Evolutionary conservation across 2,329 filamentous ascomycete genomes (phyloP), one percentile per base, ranked within the genome.

Genomic region (Trichoderma oligosporum): DNA sequence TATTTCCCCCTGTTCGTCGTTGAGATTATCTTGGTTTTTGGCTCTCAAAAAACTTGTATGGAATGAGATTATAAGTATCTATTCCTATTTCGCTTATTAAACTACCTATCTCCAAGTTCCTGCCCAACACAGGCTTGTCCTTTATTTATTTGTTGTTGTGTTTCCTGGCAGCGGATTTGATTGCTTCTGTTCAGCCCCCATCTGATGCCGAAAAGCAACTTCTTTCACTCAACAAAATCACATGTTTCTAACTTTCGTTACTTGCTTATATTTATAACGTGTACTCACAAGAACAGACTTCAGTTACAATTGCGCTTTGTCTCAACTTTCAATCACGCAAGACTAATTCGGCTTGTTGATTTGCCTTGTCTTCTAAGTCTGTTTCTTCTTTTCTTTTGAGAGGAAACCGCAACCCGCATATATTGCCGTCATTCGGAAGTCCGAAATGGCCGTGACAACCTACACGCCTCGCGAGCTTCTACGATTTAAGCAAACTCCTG

Each of bases 401-500:
- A 63, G 66, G 20, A 11, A 69, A 61, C 27, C 69, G 71, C 63
- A 71, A 72, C 33, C 70, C 71, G 24, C 74, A 74, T 67, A 67
- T 69, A 76, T 77, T 61, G 73, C 70, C 60, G 74, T 71, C 60
- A 63, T 75, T 59, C 11, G 7, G 22, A 59, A 65, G 45, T 53
- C 66, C 65, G 66, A 66, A 54, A 81, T 81, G 78, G 67, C 68
- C 54, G 68, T 71, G 11, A 71, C 69, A 41, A 73, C 64, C 9
- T 82, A 82, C 62, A 73, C 71, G 7, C 66, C 74, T 49, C 65
- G 68, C 33, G 76, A 82, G 65, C 70, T 82, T n/a, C 66, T 80
- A 42, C 64, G 64, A 44, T 62, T 74, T 56, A 67, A 67, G 58
- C 61, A 68, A 29, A 36, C 38, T n/a, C 64, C 67, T 44, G 61